These are phyloP conservation scores for Curvularia sp. DNA, from an alignment of 2,329 filamentous ascomycete species.

Conservation along the genomic window DNA sequence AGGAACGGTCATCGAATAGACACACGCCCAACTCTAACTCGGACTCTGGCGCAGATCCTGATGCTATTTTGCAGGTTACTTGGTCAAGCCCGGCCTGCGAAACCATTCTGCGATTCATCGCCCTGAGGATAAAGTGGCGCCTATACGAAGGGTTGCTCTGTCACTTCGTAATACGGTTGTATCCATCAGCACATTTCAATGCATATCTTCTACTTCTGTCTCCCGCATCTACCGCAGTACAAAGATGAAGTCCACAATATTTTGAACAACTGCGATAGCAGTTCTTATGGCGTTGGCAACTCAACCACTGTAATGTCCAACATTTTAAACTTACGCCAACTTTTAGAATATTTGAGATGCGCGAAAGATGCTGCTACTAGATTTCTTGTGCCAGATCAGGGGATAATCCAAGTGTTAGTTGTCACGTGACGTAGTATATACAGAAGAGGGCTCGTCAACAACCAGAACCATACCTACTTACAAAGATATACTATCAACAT, in stretches of 20 bases:
- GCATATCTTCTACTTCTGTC: neutral
- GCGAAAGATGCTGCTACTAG: neutral
- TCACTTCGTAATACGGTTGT: neutral
- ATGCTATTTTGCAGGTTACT: neutral
- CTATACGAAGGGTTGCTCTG: neutral
- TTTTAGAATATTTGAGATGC: neutral
- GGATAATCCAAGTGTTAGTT: too few relatives aligned
- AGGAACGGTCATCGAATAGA: neutral
- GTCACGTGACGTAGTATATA: too few relatives aligned
- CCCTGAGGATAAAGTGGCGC: neutral
- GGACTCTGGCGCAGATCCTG: neutral
- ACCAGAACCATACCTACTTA: too few relatives aligned
- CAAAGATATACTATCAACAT: too few relatives aligned
- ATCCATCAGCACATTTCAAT: neutral
- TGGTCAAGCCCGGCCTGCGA: neutral
- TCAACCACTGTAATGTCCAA: neutral
- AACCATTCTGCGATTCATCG: too few relatives aligned
- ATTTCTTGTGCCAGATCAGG: neutral
- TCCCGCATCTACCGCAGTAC: neutral
- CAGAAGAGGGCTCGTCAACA: too few relatives aligned
- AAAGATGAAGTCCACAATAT: neutral
- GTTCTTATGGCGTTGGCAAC: neutral
- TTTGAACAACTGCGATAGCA: neutral
- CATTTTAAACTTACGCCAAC: neutral
- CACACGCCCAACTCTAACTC: neutral